Evolutionary conservation across 306 rosid species (phyloP).

Genomic region (Trichosanthes cucumerina): DNA sequence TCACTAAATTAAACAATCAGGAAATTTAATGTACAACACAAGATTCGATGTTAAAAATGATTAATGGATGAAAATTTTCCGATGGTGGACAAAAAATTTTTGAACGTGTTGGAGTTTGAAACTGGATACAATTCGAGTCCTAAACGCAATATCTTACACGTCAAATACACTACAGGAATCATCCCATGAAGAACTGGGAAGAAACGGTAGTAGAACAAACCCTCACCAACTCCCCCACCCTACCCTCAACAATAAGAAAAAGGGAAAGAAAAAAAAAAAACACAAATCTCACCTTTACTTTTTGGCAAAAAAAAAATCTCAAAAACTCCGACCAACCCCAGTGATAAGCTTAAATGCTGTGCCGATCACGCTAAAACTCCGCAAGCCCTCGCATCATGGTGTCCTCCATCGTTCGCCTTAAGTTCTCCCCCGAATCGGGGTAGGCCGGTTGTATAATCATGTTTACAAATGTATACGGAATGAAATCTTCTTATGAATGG

Average conservation of each 20-base stretch:
- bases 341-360: constrained; percentile 41
- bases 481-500: constrained; percentile 26
- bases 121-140: constrained; percentile 30
- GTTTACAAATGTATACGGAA: constrained; percentile 45
- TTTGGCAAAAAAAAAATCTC: constrained; percentile 51
- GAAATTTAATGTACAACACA: not conserved
- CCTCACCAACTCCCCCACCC: constrained; percentile 19
- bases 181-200: constrained; percentile 19
- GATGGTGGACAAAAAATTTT: not conserved
- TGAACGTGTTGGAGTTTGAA: not conserved
- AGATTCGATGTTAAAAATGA: not conserved
- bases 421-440: constrained; percentile 21
- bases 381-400: constrained; percentile 70
- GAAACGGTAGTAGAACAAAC: constrained; percentile 10
- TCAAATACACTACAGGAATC: constrained; percentile 30
- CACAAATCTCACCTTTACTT: constrained; percentile 8
- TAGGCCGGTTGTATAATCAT: constrained; percentile 47
- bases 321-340: constrained; percentile 51
- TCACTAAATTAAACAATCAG: not conserved
- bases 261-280: constrained; percentile 13
- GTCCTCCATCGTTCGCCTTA: constrained; percentile 27
- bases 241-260: constrained; percentile 23
- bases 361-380: constrained; percentile 41
- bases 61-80: not conserved
- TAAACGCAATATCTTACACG: constrained; percentile 27